Evolutionary conservation across 2,329 filamentous ascomycete species (phyloP).

Genomic region (Phoma sp.): DNA sequence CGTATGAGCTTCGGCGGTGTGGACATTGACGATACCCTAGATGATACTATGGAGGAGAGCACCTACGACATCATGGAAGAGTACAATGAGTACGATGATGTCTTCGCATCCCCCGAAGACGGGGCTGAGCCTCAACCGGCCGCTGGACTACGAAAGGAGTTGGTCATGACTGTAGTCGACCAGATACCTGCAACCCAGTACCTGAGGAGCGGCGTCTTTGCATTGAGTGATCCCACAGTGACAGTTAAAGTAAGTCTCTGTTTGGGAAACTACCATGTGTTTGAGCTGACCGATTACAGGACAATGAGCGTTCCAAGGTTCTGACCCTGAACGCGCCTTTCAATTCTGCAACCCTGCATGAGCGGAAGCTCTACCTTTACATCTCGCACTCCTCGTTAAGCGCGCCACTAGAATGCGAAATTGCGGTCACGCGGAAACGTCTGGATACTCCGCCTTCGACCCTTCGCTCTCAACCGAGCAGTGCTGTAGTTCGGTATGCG

Average conservation of each 20-base stretch:
- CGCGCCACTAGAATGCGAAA: conserved; percentile 46
- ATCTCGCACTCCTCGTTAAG: conserved; percentile 43
- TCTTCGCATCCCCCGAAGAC: conserved; percentile 43
- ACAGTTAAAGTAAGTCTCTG: conserved; percentile 24
- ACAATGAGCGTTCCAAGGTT: conserved; percentile 26
- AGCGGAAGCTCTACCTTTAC: conserved; percentile 47
- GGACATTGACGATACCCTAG: conserved; percentile 47
- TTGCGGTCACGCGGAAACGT: conserved; percentile 45
- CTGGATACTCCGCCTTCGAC: conserved; percentile 39
- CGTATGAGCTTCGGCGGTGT: conserved; percentile 47
- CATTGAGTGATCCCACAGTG: conserved; percentile 25
- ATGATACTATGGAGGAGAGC: conserved; percentile 48
- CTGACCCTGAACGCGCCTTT: conserved; percentile 43
- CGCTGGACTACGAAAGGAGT: conserved; percentile 48
- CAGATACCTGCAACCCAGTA: conserved; percentile 42
- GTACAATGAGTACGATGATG: conserved; percentile 48
- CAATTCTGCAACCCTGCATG: conserved; percentile 46
- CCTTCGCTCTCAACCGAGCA: conserved; percentile 30
- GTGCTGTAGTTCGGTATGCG: conserved; percentile 37
- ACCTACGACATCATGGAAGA: conserved; percentile 49
- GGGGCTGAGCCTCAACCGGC: conserved; percentile 40
- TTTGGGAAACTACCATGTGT: not conserved
- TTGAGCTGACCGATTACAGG: conserved; percentile 16
- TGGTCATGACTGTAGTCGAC: conserved; percentile 46
- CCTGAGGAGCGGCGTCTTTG: conserved; percentile 36